Conservation (phyloP, 2,329 filamentous ascomycete genomes). For the Apiospora aurea region DNA sequence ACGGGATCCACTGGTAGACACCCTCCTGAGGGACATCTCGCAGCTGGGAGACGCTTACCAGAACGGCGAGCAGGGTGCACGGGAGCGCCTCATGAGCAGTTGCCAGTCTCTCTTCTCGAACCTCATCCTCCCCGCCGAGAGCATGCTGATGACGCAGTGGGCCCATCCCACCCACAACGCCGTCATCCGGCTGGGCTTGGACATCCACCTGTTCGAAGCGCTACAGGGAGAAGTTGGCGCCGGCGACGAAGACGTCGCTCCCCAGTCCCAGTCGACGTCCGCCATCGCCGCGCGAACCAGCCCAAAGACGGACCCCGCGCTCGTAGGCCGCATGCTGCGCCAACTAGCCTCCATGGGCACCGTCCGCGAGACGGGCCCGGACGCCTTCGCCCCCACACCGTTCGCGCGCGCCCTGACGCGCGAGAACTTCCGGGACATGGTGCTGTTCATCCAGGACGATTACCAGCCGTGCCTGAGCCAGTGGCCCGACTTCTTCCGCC, state of each 20-base stretch:
- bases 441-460: conserved; percentile 4
- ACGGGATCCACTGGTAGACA: neutral
- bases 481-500: conserved; percentile 1
- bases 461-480: neutral
- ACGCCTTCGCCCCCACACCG: neutral
- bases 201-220: conserved; percentile 2
- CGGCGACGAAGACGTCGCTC: rapidly evolving
- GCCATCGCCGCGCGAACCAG: neutral
- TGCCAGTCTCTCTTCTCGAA: neutral
- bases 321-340: conserved; percentile 8
- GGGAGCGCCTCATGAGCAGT: neutral
- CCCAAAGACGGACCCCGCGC: neutral
- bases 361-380: neutral
- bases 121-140: neutral
- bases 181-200: neutral
- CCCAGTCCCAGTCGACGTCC: neutral
- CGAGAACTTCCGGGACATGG: neutral
- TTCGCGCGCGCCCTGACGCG: conserved; percentile 16
- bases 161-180: conserved; percentile 6
- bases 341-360: neutral
- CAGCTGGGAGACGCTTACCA: neutral
- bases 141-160: conserved; percentile 4
- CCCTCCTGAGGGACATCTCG: neutral
- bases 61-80: neutral
- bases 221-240: neutral